These are phyloP conservation scores for Colletotrichum gloeosporioides DNA, from an alignment of 2,329 filamentous ascomycete species.

Conservation along the genomic window DNA sequence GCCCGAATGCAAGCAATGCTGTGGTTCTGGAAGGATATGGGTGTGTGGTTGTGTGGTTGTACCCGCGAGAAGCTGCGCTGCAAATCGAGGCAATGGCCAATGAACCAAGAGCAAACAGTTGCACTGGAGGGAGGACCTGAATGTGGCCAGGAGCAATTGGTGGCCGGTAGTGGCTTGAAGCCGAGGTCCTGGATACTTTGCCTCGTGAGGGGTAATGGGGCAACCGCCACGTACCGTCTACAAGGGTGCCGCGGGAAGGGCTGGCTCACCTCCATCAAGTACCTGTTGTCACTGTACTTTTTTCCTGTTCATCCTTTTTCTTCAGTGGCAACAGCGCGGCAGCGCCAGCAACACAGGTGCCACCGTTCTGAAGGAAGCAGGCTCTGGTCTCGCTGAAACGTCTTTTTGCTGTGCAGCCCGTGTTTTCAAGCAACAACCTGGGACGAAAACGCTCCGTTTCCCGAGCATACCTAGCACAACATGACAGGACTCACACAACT, in stretches of 20 bases:
- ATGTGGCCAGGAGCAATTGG: conserved; percentile 16
- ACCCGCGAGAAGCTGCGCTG: neutral
- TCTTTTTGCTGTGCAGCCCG: neutral
- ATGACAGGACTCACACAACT: neutral
- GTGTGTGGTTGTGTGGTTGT: neutral
- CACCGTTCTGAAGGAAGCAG: neutral
- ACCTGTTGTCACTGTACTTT: neutral
- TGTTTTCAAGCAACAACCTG: neutral
- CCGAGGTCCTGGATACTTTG: conserved; percentile 9
- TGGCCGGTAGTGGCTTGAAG: neutral
- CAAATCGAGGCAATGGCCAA: neutral
- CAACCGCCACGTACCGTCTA: neutral
- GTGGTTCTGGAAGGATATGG: neutral
- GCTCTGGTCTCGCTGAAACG: neutral
- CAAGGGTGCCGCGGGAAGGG: neutral
- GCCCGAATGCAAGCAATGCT: conserved; percentile 4
- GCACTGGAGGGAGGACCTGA: neutral
- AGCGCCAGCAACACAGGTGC: neutral
- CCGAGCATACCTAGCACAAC: neutral
- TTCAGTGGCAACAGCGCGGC: conserved; percentile 13
- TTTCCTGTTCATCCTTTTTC: neutral
- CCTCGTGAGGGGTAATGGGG: neutral
- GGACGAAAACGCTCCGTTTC: neutral
- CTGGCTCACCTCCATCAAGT: neutral
- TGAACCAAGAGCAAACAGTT: neutral